A percentile compares a stretch with the other conserved stretches of the same genome.
phyloP scores from a whole-genome alignment of 768 basidiomycete species.

The Leccinellum rugosiceps region DNA sequence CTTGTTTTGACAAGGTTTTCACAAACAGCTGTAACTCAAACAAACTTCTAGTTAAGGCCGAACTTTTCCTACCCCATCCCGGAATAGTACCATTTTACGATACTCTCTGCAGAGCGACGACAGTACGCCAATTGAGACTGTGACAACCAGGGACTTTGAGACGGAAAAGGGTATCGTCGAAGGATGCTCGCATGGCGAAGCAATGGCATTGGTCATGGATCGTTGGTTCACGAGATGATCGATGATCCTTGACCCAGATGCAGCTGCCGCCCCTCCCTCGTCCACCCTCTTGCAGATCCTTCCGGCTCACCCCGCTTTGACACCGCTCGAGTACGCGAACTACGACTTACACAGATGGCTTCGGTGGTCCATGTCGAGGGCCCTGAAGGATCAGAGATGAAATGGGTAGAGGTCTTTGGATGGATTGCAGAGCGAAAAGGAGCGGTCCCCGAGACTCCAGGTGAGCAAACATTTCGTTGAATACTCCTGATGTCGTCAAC shows the following conservation, averaged over 20 bases:
- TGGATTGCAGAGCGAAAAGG: slow-evolving; percentile 74
- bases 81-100: too few species aligned
- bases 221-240: slow-evolving; percentile 16
- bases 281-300: slow-evolving; percentile 41
- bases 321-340: slow-evolving; percentile 69
- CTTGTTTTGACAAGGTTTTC: too few species aligned
- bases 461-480: slow-evolving; percentile 14
- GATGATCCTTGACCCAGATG: slow-evolving; percentile 31
- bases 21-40: too few species aligned
- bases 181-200: background rate
- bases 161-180: slow-evolving; percentile 5
- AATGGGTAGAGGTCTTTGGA: slow-evolving; percentile 80
- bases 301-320: slow-evolving; percentile 47
- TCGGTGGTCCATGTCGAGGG: slow-evolving; percentile 86
- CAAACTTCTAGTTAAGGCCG: too few species aligned
- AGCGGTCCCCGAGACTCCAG: slow-evolving; percentile 22
- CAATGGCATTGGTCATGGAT: background rate
- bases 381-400: slow-evolving; percentile 73
- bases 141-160: slow-evolving; percentile 9
- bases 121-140: background rate
- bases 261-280: slow-evolving; percentile 38
- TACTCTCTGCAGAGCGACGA: slow-evolving; percentile 8
- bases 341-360: slow-evolving; percentile 82
- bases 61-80: too few species aligned
- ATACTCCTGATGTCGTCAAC: background rate